Conservation (phyloP, 169 alveolate genomes). For the Plasmodium knowlesi region DNA sequence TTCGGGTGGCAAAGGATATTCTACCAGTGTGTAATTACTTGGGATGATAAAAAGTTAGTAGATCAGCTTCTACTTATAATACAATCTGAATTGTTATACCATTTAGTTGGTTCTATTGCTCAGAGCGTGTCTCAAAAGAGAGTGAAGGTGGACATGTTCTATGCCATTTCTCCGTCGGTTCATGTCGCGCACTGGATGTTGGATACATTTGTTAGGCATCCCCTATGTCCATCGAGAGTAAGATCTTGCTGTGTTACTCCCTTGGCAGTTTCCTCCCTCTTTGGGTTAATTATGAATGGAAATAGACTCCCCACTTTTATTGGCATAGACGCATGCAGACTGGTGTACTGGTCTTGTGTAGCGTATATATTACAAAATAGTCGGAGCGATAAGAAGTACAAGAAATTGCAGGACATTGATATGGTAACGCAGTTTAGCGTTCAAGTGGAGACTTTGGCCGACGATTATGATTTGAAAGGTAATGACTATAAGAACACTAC, state of each 20-base stretch:
- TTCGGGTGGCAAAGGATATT: constrained; percentile 89
- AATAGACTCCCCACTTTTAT: constrained; percentile 88
- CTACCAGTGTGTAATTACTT: constrained; percentile 75
- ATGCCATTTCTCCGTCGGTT: constrained; percentile 85
- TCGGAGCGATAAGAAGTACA: constrained; percentile 1
- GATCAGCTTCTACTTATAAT: constrained; percentile 73
- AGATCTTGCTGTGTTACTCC: constrained; percentile 83
- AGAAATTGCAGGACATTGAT: constrained; percentile 44
- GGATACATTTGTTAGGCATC: constrained; percentile 90
- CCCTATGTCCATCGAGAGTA: constrained; percentile 88
- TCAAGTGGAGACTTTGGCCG: neutral
- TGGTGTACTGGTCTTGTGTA: constrained; percentile 85
- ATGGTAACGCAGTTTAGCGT: constrained; percentile 49
- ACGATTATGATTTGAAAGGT: neutral
- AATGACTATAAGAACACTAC: neutral
- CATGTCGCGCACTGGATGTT: constrained; percentile 91
- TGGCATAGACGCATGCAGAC: constrained; percentile 88
- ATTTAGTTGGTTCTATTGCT: constrained; percentile 85
- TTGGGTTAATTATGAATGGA: constrained; percentile 88
- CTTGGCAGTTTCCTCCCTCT: constrained; percentile 81
- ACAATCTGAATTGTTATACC: constrained; percentile 84
- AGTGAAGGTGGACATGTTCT: constrained; percentile 77
- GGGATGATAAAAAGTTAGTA: constrained; percentile 54
- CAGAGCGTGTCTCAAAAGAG: constrained; percentile 78
- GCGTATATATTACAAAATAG: constrained; percentile 37